Conservation (phyloP, 2,329 filamentous ascomycete genomes). For the Verticillium alfalfae region DNA sequence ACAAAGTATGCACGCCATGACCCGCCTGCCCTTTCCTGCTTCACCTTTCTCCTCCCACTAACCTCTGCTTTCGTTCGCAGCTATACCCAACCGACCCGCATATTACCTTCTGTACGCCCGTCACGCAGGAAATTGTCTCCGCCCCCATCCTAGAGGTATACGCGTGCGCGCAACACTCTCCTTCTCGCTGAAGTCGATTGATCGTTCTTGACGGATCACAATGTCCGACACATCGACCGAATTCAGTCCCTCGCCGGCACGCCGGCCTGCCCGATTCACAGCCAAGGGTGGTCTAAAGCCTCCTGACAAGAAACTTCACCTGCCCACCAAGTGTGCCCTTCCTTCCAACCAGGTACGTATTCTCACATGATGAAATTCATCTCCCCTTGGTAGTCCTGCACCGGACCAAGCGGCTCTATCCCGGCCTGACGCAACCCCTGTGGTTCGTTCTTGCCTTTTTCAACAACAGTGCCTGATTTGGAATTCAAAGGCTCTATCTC, state of each 20-base stretch:
- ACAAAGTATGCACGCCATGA: not conserved
- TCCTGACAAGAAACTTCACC: not conserved
- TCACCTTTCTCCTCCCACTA: conserved; percentile 2
- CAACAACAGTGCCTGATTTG: not conserved
- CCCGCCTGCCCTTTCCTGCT: not conserved
- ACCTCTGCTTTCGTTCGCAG: not conserved
- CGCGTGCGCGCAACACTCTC: not conserved
- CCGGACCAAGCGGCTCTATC: not conserved
- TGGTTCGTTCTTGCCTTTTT: not conserved
- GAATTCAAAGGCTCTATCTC: not conserved
- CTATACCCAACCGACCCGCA: not conserved
- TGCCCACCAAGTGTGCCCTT: not conserved
- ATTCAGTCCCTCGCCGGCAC: conserved; percentile 19
- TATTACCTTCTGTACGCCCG: not conserved
- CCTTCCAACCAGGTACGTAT: not conserved
- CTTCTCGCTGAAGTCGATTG: not conserved
- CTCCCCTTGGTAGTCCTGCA: not conserved
- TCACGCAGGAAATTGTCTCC: not conserved
- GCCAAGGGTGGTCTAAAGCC: not conserved
- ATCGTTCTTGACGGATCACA: conserved; percentile 2
- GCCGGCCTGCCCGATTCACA: not conserved
- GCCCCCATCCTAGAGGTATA: not conserved
- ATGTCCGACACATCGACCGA: conserved; percentile 24
- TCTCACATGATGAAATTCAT: not conserved
- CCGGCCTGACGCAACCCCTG: not conserved